phyloP scores from a whole-genome alignment of 371 early-diverging fungal genomes.

The Mucor sp. region DNA sequence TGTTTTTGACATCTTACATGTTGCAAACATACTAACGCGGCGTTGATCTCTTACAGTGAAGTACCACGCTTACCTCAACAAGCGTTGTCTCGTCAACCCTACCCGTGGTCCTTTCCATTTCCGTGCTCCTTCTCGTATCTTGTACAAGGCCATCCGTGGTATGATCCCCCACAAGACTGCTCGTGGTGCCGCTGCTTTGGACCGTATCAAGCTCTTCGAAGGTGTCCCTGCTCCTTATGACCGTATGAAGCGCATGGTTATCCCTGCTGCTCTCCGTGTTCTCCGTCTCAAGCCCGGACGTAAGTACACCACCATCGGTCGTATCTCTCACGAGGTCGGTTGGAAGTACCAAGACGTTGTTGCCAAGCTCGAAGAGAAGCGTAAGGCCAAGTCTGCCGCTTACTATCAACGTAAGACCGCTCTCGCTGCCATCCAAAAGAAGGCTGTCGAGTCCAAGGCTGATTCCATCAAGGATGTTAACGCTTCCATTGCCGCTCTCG shows the following conservation, averaged over 20 bases:
- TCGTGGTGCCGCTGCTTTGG: slow-evolving; percentile 97
- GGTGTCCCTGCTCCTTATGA: slow-evolving; percentile 99
- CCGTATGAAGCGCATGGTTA: slow-evolving; percentile 94
- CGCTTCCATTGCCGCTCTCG: slow-evolving; percentile 53
- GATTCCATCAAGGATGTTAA: slow-evolving; percentile 52
- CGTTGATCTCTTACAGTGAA: slow-evolving; percentile 61
- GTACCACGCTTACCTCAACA: slow-evolving; percentile 97
- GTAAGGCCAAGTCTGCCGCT: slow-evolving; percentile 92
- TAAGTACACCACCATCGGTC: slow-evolving; percentile 95
- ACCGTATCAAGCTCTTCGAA: slow-evolving; percentile 98
- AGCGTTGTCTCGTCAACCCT: slow-evolving; percentile 99
- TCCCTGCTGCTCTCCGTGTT: slow-evolving; percentile 97
- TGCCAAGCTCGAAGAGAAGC: slow-evolving; percentile 95
- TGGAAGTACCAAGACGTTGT: slow-evolving; percentile 99
- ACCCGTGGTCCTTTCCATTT: slow-evolving; percentile 98
- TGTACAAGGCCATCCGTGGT: slow-evolving; percentile 97
- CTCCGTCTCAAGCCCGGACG: slow-evolving; percentile 96
- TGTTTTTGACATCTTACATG: not conserved
- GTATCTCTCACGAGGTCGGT: slow-evolving; percentile 96
- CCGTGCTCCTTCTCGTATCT: slow-evolving; percentile 98
- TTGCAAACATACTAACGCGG: not conserved
- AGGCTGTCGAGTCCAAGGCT: slow-evolving; percentile 54
- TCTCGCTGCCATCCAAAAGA: slow-evolving; percentile 47
- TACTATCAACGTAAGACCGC: slow-evolving; percentile 89
- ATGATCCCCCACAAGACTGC: slow-evolving; percentile 99